These are phyloP conservation scores for Zygosaccharomyces bisporus DNA, from an alignment of 805 yeast species.

Conservation along the genomic window DNA sequence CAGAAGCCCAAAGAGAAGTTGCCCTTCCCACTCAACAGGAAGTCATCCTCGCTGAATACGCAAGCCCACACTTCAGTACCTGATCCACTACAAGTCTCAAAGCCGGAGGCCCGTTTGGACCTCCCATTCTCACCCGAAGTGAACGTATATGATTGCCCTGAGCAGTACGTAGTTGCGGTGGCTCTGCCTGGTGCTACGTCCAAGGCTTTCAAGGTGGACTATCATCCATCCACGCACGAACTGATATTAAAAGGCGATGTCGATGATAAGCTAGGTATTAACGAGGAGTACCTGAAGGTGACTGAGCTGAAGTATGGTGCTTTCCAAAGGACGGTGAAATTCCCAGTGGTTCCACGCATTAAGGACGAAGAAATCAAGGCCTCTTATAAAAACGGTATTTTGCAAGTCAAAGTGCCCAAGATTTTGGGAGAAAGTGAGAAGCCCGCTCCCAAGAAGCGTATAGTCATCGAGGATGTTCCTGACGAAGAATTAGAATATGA, in stretches of 20 bases:
- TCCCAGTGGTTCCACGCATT: slow-evolving; percentile 52
- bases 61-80: slow-evolving; percentile 35
- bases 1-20: slow-evolving; percentile 3
- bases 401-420: slow-evolving; percentile 52
- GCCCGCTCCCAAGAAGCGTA: slow-evolving; percentile 43
- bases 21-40: slow-evolving; percentile 8
- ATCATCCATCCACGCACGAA: slow-evolving; percentile 55
- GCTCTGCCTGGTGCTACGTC: slow-evolving; percentile 59
- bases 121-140: slow-evolving; percentile 56
- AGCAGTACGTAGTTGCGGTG: slow-evolving; percentile 45
- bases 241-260: slow-evolving; percentile 49
- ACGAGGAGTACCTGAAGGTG: slow-evolving; percentile 41
- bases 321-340: slow-evolving; percentile 53
- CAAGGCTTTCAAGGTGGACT: slow-evolving; percentile 51
- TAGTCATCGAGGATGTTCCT: slow-evolving; percentile 46
- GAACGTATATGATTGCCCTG: slow-evolving; percentile 51
- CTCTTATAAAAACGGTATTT: slow-evolving; percentile 49
- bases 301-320: slow-evolving; percentile 55
- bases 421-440: slow-evolving; percentile 31
- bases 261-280: slow-evolving; percentile 40
- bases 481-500: slow-evolving; percentile 46
- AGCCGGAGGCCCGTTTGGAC: slow-evolving; percentile 40
- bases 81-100: slow-evolving; percentile 43
- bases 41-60: slow-evolving; percentile 22
- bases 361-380: slow-evolving; percentile 54